Evolutionary conservation across 2,329 filamentous ascomycete species (phyloP).

Genomic region (Fusarium setosum): DNA sequence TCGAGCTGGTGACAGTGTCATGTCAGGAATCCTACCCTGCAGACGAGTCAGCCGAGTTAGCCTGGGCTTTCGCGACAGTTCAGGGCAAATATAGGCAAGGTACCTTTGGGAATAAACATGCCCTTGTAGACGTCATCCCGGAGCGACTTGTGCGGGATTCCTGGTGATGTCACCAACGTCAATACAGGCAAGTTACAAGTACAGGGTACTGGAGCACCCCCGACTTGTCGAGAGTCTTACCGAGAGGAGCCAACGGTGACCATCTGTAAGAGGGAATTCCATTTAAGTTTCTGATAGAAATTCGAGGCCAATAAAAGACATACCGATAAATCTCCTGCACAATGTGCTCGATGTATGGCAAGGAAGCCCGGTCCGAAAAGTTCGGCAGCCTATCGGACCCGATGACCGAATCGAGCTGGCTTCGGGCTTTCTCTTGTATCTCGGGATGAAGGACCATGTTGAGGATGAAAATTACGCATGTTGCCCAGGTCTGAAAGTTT

Average conservation of each 20-base stretch:
- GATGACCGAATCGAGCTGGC: slow-evolving; percentile 58
- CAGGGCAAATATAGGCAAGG: not conserved
- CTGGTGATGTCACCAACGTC: slow-evolving; percentile 23
- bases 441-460: slow-evolving; percentile 55
- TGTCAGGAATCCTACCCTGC: slow-evolving; percentile 31
- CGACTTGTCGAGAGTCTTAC: slow-evolving; percentile 34
- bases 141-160: slow-evolving; percentile 65
- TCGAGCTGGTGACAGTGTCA: not conserved
- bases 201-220: not conserved
- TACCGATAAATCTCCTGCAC: slow-evolving; percentile 57
- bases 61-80: not conserved
- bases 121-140: slow-evolving; percentile 68
- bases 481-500: slow-evolving; percentile 41
- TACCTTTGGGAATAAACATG: slow-evolving; percentile 67
- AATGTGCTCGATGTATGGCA: slow-evolving; percentile 58
- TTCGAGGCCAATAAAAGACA: not conserved
- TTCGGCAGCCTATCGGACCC: slow-evolving; percentile 54
- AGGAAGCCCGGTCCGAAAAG: slow-evolving; percentile 55
- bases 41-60: slow-evolving; percentile 7
- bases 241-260: slow-evolving; percentile 59
- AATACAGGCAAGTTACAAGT: slow-evolving; percentile 11
- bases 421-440: slow-evolving; percentile 59
- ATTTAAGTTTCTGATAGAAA: slow-evolving; percentile 1
- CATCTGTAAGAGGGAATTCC: slow-evolving; percentile 39
- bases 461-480: slow-evolving; percentile 53